Conservation (phyloP, 192 early-diverging fungal genomes). For the Coemansia sp. region DNA sequence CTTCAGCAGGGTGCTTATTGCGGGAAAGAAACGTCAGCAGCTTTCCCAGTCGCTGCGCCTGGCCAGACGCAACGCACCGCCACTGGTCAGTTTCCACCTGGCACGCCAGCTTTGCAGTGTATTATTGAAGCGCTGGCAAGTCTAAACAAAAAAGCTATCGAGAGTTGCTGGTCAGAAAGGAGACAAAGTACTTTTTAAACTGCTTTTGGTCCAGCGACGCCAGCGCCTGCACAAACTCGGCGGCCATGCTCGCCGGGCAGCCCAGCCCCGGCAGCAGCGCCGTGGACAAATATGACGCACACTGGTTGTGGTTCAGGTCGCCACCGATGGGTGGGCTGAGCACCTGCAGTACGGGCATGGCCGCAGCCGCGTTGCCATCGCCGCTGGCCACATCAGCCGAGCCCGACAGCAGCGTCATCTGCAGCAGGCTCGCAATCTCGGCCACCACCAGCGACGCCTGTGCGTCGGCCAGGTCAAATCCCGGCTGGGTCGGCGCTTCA, state of each 20-base stretch:
- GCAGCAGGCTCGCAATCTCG: conserved; percentile 49
- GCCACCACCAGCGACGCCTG: conserved; percentile 64
- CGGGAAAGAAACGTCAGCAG: no score
- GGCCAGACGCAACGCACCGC: no score
- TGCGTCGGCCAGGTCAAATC: conserved; percentile 72
- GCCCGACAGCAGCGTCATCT: conserved; percentile 46
- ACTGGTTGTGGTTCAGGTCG: conserved; percentile 40
- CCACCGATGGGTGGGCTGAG: conserved; percentile 29
- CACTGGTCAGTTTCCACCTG: no score
- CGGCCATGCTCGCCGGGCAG: conserved; percentile 60
- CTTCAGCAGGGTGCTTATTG: no score
- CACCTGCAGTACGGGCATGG: conserved; percentile 26
- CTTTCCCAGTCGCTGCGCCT: no score
- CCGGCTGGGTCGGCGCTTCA: conserved; percentile 68
- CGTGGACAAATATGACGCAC: conserved; percentile 32
- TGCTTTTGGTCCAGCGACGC: conserved; percentile 61
- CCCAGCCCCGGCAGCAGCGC: conserved; percentile 38
- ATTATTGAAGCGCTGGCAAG: no score
- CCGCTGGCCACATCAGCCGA: conserved; percentile 25
- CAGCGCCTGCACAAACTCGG: conserved; percentile 72
- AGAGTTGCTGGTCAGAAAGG: conserved; percentile 25
- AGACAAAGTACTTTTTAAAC: conserved; percentile 66
- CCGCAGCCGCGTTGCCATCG: conserved; percentile 16
- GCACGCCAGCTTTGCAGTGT: no score
- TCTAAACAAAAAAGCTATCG: neutral